These are phyloP conservation scores for Apiotrichum domesticum DNA, from an alignment of 1,284 basidiomycete species.

Conservation along the genomic window DNA sequence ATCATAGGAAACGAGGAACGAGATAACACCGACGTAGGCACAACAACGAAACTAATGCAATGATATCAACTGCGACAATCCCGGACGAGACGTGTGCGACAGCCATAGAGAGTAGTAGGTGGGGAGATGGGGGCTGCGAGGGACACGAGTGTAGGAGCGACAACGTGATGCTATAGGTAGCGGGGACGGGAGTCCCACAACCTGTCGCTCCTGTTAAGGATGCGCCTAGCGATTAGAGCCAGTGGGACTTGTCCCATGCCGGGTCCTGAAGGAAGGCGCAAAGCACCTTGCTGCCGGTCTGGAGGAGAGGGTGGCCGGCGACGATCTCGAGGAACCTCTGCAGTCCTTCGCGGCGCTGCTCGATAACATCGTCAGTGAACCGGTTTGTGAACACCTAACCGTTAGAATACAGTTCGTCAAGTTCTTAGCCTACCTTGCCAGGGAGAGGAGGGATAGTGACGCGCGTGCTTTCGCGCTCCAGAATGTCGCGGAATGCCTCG, in stretches of 20 bases:
- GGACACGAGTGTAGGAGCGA: too few species aligned
- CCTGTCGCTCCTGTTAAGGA: too few species aligned
- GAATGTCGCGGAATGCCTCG: conserved; percentile 95
- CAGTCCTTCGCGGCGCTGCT: conserved; percentile 81
- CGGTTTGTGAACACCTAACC: conserved; percentile 76
- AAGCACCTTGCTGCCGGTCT: conserved; percentile 95
- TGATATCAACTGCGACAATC: background rate
- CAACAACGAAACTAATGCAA: background rate
- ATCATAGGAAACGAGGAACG: too few species aligned
- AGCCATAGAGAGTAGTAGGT: too few species aligned
- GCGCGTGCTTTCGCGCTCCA: conserved; percentile 91
- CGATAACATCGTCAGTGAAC: conserved; percentile 97
- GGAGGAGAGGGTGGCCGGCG: conserved; percentile 90
- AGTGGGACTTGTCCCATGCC: conserved; percentile 44
- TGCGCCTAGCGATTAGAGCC: conserved; percentile 21
- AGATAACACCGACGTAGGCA: too few species aligned
- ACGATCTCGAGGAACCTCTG: conserved; percentile 95
- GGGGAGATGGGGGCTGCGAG: too few species aligned
- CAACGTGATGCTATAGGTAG: too few species aligned
- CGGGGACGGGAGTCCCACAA: too few species aligned
- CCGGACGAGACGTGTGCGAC: too few species aligned
- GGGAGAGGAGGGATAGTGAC: conserved; percentile 97
- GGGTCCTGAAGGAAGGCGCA: conserved; percentile 82
- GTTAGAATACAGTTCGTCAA: background rate
- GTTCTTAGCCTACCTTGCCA: conserved; percentile 58